phyloP scores from a whole-genome alignment of 2,329 filamentous ascomycete genomes.

The Aspergillus bombycis region DNA sequence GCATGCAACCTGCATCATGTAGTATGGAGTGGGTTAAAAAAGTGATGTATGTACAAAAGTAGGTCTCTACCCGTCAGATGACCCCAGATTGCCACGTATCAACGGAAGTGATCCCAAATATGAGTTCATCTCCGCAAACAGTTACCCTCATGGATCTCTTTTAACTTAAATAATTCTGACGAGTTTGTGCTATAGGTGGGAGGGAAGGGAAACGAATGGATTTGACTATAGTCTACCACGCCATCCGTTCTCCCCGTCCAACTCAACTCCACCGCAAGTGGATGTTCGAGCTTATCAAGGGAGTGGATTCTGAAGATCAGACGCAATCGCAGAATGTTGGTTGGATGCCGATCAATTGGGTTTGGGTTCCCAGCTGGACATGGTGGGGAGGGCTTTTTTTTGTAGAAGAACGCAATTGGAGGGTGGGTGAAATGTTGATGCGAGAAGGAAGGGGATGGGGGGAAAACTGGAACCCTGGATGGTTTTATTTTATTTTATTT shows the following conservation, averaged over 20 bases:
- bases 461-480: not conserved
- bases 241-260: not conserved
- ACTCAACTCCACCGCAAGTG: not conserved
- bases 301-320: slow-evolving; percentile 2
- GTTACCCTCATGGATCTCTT: not conserved
- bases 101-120: not conserved
- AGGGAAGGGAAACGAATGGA: not conserved
- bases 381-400: not conserved
- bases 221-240: not conserved
- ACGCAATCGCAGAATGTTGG: not conserved
- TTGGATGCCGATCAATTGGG: slow-evolving; percentile 7
- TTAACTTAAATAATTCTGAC: not conserved
- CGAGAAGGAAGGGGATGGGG: not conserved
- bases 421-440: not conserved
- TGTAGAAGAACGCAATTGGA: not conserved
- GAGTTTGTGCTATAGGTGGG: not conserved
- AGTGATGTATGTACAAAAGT: not conserved
- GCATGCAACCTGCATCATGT: not conserved
- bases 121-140: slow-evolving; percentile 1
- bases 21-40: not conserved
- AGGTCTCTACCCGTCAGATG: slow-evolving; percentile 1
- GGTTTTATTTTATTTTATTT: too few relatives aligned
- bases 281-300: slow-evolving; percentile 1
- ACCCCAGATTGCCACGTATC: slow-evolving; percentile 3
- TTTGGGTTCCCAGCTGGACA: not conserved